These are phyloP conservation scores for Calocera cornea DNA, from an alignment of 768 basidiomycete genomes.

Conservation along the genomic window DNA sequence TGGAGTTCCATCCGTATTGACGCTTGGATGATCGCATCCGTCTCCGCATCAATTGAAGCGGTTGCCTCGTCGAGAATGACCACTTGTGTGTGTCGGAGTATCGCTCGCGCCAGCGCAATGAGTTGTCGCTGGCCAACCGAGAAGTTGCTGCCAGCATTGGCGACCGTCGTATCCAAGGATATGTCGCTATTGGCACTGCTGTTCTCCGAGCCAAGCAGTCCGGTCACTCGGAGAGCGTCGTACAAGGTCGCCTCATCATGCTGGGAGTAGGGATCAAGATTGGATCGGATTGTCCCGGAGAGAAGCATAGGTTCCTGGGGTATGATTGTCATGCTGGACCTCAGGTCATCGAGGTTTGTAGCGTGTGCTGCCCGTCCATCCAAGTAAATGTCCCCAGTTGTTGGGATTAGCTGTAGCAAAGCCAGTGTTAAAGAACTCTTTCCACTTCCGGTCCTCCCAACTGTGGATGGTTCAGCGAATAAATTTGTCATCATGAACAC, in stretches of 20 bases:
- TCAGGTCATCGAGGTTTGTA: conserved; percentile 24
- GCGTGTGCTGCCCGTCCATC: conserved; percentile 21
- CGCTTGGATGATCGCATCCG: too few species aligned
- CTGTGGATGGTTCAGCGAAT: too few species aligned
- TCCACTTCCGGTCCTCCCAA: not conserved
- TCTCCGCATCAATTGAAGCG: not conserved
- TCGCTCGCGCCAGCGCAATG: too few species aligned
- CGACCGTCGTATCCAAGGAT: too few species aligned
- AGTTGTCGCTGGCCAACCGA: too few species aligned
- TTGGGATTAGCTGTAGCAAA: conserved; percentile 26
- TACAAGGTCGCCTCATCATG: conserved; percentile 11
- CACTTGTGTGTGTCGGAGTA: too few species aligned
- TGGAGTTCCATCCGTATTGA: too few species aligned
- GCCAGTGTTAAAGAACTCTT: conserved; percentile 20
- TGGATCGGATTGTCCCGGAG: conserved; percentile 10
- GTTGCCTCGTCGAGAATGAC: too few species aligned
- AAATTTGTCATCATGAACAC: too few species aligned
- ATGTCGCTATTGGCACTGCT: too few species aligned
- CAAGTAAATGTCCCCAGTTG: conserved; percentile 23
- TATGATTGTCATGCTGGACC: conserved; percentile 24
- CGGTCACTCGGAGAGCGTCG: conserved; percentile 9
- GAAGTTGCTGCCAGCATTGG: too few species aligned
- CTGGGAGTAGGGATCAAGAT: conserved; percentile 11
- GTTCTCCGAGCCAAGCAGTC: too few species aligned
- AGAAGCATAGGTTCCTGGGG: conserved; percentile 13